phyloP scores from a whole-genome alignment of 1,284 basidiomycete genomes.

The Cutaneotrichosporon dermatis region DNA sequence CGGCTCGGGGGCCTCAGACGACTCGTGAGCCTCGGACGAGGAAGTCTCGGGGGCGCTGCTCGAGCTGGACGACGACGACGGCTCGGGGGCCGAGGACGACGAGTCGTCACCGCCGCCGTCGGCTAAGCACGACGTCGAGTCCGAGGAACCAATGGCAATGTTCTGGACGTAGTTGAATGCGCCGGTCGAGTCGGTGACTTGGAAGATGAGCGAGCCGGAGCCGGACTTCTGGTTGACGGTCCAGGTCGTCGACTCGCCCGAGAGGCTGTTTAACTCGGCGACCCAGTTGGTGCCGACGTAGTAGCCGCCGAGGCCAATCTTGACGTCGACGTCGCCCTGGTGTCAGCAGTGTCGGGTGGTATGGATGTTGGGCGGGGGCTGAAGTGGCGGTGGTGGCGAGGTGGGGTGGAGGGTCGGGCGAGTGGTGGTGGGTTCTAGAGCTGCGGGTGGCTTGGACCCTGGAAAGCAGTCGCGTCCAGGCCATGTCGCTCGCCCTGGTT shows the following conservation, averaged over 20 bases:
- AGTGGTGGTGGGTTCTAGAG: too few relatives aligned
- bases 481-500: too few relatives aligned
- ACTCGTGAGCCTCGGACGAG: not conserved
- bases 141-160: conserved; percentile 26
- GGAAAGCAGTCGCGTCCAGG: too few relatives aligned
- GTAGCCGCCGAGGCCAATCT: conserved; percentile 40
- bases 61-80: not conserved
- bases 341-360: not conserved
- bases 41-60: not conserved
- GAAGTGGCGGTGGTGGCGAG: too few relatives aligned
- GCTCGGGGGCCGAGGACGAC: not conserved
- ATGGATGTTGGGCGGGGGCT: too few relatives aligned
- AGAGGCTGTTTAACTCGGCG: conserved; percentile 17
- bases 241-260: conserved; percentile 28
- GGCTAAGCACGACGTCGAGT: conserved; percentile 32
- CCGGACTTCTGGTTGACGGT: conserved; percentile 32
- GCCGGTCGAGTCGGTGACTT: conserved; percentile 37
- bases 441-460: too few relatives aligned
- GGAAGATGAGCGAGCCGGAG: conserved; percentile 36
- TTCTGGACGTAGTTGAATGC: conserved; percentile 43
- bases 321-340: conserved; percentile 34
- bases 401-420: too few relatives aligned
- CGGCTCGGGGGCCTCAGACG: too few relatives aligned
- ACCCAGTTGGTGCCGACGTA: conserved; percentile 34
- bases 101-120: not conserved